phyloP scores from a whole-genome alignment of 441 rosid genomes.

The Flueggea neowawraea region DNA sequence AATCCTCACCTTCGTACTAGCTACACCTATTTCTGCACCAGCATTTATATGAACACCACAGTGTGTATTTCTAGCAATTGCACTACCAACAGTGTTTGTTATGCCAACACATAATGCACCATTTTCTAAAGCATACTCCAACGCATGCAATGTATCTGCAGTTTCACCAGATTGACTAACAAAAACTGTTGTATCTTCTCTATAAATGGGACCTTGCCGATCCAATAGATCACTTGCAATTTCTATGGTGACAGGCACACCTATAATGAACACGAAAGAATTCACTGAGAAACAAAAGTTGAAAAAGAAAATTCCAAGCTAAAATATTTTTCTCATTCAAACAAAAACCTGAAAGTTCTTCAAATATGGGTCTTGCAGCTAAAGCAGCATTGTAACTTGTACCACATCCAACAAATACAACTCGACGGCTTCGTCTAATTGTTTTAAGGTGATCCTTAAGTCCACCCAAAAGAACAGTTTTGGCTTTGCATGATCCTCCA shows the following conservation, averaged over 20 bases:
- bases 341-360: conserved; percentile 85
- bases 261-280: conserved; percentile 26
- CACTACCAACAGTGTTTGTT: conserved; percentile 96
- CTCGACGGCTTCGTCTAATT: conserved; percentile 80
- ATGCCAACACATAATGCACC: conserved; percentile 98
- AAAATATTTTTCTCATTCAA: conserved; percentile 1
- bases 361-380: conserved; percentile 89
- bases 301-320: conserved; percentile 10
- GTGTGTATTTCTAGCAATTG: conserved; percentile 86
- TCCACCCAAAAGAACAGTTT: conserved; percentile 91
- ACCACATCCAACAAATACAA: conserved; percentile 92
- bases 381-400: conserved; percentile 97
- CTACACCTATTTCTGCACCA: conserved; percentile 95
- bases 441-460: conserved; percentile 95
- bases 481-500: conserved; percentile 76
- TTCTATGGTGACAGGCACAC: conserved; percentile 96
- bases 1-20: conserved; percentile 76
- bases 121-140: conserved; percentile 81
- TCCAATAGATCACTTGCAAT: conserved; percentile 98
- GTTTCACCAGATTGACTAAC: conserved; percentile 99
- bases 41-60: conserved; percentile 97
- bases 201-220: conserved; percentile 89
- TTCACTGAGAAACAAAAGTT: background rate
- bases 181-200: conserved; percentile 97
- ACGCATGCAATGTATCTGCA: conserved; percentile 87